Conservation (phyloP, 495 filamentous ascomycete species). For the Letharia columbiana region DNA sequence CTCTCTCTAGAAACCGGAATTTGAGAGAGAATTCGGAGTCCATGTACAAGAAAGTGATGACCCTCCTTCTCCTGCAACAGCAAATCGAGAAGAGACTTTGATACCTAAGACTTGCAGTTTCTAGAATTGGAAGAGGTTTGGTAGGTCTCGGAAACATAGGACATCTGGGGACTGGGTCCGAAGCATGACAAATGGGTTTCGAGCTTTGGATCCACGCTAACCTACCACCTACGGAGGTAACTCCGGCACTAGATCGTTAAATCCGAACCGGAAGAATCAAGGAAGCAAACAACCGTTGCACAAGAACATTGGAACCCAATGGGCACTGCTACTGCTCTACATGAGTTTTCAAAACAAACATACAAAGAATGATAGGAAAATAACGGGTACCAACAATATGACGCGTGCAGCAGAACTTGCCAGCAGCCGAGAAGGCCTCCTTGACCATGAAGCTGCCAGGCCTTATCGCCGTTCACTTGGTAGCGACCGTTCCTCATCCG, state of each 20-base stretch:
- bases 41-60: too few species aligned
- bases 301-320: too few species aligned
- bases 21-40: too few species aligned
- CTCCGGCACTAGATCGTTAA: not conserved
- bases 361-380: not conserved
- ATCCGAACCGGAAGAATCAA: not conserved
- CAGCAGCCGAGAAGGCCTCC: conserved; percentile 21
- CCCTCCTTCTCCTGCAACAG: too few species aligned
- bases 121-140: too few species aligned
- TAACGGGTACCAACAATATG: not conserved
- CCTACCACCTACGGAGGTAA: not conserved
- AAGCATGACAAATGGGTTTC: too few species aligned
- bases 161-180: too few species aligned
- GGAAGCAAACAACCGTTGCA: not conserved
- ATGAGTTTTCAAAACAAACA: not conserved
- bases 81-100: too few species aligned
- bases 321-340: not conserved
- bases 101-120: too few species aligned
- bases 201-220: not conserved
- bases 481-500: conserved; percentile 12
- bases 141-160: too few species aligned
- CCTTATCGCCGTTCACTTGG: conserved; percentile 36
- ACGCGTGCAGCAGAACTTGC: conserved; percentile 11
- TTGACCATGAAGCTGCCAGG: conserved; percentile 10
- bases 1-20: too few species aligned